Evolutionary conservation across 345 rosid species (phyloP).

Genomic region (Salix dunnii): DNA sequence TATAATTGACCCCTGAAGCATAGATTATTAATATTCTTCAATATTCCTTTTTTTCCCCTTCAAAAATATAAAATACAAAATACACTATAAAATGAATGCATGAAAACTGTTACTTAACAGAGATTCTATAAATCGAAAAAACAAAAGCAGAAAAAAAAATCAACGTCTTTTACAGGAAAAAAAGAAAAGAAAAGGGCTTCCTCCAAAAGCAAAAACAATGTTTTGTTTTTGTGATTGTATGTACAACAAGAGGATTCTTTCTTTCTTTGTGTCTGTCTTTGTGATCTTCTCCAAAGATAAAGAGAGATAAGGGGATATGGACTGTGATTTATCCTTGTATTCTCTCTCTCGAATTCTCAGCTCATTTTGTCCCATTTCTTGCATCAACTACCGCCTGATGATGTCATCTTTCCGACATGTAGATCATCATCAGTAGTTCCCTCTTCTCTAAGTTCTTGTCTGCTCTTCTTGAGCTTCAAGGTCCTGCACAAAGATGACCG

Average conservation of each 20-base stretch:
- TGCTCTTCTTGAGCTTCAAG: constrained; percentile 7
- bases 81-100: too few relatives aligned
- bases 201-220: not conserved
- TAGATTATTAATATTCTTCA: not conserved
- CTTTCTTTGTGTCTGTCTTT: not conserved
- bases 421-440: constrained; percentile 8
- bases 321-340: constrained; percentile 19
- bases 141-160: too few relatives aligned
- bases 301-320: constrained; percentile 32
- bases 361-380: constrained; percentile 20
- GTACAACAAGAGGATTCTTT: not conserved
- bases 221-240: not conserved
- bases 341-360: constrained; percentile 26
- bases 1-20: not conserved
- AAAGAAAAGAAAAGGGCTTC: too few relatives aligned
- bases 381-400: constrained; percentile 30
- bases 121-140: not conserved
- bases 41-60: too few relatives aligned
- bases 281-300: constrained; percentile 34
- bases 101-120: not conserved
- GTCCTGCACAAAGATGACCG: too few relatives aligned
- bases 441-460: constrained; percentile 21
- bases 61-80: too few relatives aligned
- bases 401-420: constrained; percentile 26
- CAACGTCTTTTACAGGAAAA: not conserved